phyloP scores from a whole-genome alignment of 441 rosid species.

The Viola pubescens region DNA sequence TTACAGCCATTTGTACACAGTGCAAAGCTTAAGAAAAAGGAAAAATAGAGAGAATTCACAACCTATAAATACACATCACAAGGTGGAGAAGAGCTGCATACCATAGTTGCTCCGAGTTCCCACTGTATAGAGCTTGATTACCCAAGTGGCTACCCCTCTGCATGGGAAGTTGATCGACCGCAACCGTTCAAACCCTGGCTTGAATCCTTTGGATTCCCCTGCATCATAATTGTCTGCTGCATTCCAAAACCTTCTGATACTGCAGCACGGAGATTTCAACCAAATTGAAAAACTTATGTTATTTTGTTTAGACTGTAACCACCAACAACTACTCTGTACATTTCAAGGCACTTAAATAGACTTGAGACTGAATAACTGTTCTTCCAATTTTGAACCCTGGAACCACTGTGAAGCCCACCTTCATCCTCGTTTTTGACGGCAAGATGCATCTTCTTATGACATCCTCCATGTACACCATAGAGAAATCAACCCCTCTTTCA shows the following conservation, averaged over 20 bases:
- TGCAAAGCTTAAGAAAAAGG: conserved; percentile 14
- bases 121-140: neutral
- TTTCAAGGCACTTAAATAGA: conserved; percentile 44
- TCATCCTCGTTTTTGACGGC: conserved; percentile 30
- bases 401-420: conserved; percentile 61
- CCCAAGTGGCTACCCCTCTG: conserved; percentile 11
- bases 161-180: conserved; percentile 1
- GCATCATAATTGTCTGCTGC: conserved; percentile 11
- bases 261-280: conserved; percentile 15
- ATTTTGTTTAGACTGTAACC: conserved; percentile 5
- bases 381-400: conserved; percentile 79
- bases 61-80: conserved; percentile 6
- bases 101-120: conserved; percentile 5
- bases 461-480: conserved; percentile 74
- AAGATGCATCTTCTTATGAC: conserved; percentile 41
- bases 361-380: conserved; percentile 58
- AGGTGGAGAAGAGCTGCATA: conserved; percentile 13
- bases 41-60: conserved; percentile 9
- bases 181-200: conserved; percentile 12
- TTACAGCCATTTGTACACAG: conserved; percentile 20
- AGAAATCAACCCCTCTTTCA: conserved; percentile 51
- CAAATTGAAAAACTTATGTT: conserved; percentile 1
- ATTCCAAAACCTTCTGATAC: conserved; percentile 8
- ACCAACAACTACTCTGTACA: conserved; percentile 30
- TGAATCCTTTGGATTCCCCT: conserved; percentile 19